Conservation (phyloP, 106 monocot species). For the Phalaenopsis aphrodite region DNA sequence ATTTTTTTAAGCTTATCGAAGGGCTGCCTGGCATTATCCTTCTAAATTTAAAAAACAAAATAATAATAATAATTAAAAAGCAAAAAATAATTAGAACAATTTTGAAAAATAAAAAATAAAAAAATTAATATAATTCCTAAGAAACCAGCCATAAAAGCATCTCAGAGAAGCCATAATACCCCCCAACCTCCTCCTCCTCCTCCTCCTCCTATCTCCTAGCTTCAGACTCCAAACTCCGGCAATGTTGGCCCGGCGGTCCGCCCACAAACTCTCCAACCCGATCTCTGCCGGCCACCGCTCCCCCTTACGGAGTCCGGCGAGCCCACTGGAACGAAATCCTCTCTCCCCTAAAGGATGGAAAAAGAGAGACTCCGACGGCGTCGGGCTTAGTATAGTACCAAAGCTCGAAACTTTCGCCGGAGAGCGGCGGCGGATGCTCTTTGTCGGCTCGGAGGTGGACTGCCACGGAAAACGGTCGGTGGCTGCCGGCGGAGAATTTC, state of each 20-base stretch:
- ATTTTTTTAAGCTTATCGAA: no score
- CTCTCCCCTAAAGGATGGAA: constrained; percentile 61
- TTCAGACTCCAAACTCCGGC: not conserved
- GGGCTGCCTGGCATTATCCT: no score
- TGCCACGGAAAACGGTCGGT: not conserved
- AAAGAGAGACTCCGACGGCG: constrained; percentile 64
- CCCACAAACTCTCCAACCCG: constrained; percentile 10
- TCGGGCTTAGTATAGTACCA: constrained; percentile 67
- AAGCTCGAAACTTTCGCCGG: constrained; percentile 29
- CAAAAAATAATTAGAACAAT: no score
- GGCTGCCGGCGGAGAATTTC: constrained; percentile 14
- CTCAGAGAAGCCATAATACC: not conserved
- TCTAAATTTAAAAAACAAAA: no score
- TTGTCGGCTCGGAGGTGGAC: not conserved
- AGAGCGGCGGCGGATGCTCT: not conserved
- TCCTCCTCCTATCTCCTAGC: not conserved
- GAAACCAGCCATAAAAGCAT: not conserved
- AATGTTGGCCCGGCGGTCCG: not conserved
- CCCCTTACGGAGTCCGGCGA: constrained; percentile 13
- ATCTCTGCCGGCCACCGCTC: constrained; percentile 3
- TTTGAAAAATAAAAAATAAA: no score
- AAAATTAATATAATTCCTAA: not conserved
- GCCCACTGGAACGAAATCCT: constrained; percentile 54
- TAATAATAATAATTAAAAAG: no score
- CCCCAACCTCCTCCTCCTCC: not conserved